Evolutionary conservation across 257 asterid genomes (phyloP).

Genomic region (Solanum pimpinellifolium): DNA sequence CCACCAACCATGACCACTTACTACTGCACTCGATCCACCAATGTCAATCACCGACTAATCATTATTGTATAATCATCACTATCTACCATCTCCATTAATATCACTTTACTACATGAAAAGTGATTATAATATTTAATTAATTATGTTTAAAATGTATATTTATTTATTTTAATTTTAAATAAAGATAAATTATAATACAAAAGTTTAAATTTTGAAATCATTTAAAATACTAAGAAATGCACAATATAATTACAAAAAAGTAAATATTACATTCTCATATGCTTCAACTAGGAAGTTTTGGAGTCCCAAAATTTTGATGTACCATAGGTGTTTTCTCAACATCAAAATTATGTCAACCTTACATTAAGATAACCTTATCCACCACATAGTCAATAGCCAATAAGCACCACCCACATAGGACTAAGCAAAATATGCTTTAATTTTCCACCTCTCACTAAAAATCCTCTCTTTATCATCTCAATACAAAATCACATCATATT

Average conservation of each 20-base stretch:
- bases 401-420: conserved; percentile 48
- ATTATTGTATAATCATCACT: not conserved
- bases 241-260: too few species aligned
- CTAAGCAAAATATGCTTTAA: conserved; percentile 3
- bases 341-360: not conserved
- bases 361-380: conserved; percentile 47
- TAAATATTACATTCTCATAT: not conserved
- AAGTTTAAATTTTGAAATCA: not conserved
- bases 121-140: not conserved
- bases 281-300: not conserved
- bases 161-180: not conserved
- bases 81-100: not conserved
- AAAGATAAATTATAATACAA: not conserved
- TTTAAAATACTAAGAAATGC: not conserved
- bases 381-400: conserved; percentile 19
- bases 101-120: not conserved
- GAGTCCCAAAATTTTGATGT: not conserved
- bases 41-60: not conserved
- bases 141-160: not conserved
- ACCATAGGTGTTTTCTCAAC: not conserved
- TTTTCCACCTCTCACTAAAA: conserved; percentile 44
- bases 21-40: not conserved
- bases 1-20: too few species aligned
- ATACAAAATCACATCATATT: conserved; percentile 8
- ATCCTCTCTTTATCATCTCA: not conserved